Base-by-base conservation (phyloP, 768 basidiomycete genomes). In the Podaxis mareebaensis region DNA sequence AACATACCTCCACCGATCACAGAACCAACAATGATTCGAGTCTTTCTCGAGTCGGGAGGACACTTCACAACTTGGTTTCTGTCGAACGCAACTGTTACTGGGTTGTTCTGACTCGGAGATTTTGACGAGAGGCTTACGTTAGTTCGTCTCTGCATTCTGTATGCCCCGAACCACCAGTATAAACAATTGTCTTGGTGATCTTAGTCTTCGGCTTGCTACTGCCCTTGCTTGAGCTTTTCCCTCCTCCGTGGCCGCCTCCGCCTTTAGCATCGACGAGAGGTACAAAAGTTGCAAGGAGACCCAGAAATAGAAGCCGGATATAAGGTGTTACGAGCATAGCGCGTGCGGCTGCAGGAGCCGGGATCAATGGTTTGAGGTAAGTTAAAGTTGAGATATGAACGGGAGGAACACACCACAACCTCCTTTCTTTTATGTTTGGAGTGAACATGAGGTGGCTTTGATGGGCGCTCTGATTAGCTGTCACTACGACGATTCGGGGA, bases 1-100 rank as follows among this genome's bases (percentile, higher is more conserved):
- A 30, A 59, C 60, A 33, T 46, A 65, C 64, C 54, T 22, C 54
- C 48, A 22, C 54, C 53, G 15, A 65, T n/a, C 20, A 65, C 64
- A 42, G 48, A 46, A 13, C 44, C 56, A 10, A 38, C 55, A 49
- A 65, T 65, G 17, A 61, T 61, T 10, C n/a, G 22, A 40, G 38
- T 28, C 38, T 39, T 53, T 3, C 33, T 61, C n/a, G 17, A 7
- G 28, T 58, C 49, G 3, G 33, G 4, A 12, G 64, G 64, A 48
- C 64, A 65, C n/a, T 22, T 30, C 17, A 54, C 59, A 46, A 60
- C 28, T 48, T 61, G n/a, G 12, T 61, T 53, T 38, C 58, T 60
- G 22, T 13, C 4, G 53, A 51, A 28, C 39, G 17, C n/a, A 51
- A n/a, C 24, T 15, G 26, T 44, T 59, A 54, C n/a, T 64, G 54